Evolutionary conservation across 495 filamentous ascomycete genomes (phyloP), one percentile per base, ranked within the genome.

Genomic region (Emericellopsis terricola): DNA sequence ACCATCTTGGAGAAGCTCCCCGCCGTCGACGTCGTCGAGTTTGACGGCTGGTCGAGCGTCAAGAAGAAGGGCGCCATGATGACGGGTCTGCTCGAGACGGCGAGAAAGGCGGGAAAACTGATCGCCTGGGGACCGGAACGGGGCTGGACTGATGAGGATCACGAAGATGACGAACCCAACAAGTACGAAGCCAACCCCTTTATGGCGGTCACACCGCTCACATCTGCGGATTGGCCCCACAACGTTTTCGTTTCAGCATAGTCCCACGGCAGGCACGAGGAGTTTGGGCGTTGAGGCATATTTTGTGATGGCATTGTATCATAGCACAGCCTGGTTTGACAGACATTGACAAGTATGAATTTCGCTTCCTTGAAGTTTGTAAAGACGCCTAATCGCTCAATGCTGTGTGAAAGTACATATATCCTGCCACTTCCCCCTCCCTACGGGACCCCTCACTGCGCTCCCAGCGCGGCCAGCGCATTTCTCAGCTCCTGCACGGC

Each of bases 401-500:
- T n/a, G n/a, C n/a, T n/a, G n/a, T n/a, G n/a, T n/a, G n/a, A n/a
- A n/a, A n/a, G n/a, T n/a, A n/a, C n/a, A n/a, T n/a, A n/a, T n/a
- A n/a, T n/a, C n/a, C n/a, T n/a, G n/a, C n/a, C n/a, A n/a, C n/a
- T n/a, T n/a, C n/a, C n/a, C n/a, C n/a, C n/a, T n/a, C n/a, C n/a
- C n/a, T n/a, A n/a, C n/a, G n/a, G n/a, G n/a, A n/a, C n/a, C n/a
- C n/a, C n/a, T n/a, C n/a, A n/a, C n/a, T n/a, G 33, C n/a, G 33
- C 78, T 5, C 78, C 80, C 19, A 87, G 50, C n/a, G 59, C 48
- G 34, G 65, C 53, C 41, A 97, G 57, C 28, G 89, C 91, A 29
- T 63, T 68, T 41, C 68, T 69, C 36, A 96, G 53, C 46, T 97
- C 86, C 49, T 74, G 77, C 4, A 96, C 76, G 1, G 89, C 89